Conservation (phyloP, 2,329 filamentous ascomycete genomes). For the Fonsecaea multimorphosa region DNA sequence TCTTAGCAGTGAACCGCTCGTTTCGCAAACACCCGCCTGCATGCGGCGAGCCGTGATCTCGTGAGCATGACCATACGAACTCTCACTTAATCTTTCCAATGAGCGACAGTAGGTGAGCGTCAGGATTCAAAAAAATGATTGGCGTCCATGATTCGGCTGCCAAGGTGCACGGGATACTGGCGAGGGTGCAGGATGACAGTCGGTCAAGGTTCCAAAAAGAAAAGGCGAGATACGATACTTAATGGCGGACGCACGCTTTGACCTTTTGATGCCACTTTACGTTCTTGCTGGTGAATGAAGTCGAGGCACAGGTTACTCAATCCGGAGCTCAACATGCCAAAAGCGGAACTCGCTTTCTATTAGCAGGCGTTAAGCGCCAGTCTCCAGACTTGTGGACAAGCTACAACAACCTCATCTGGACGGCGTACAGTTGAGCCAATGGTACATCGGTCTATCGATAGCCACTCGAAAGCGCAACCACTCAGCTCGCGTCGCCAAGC, state of each 20-base stretch:
- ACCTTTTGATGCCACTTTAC: constrained; percentile 33
- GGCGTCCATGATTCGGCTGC: not conserved
- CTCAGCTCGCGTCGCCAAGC: not conserved
- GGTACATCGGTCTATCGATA: not conserved
- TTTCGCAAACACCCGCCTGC: not conserved
- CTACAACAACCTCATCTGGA: not conserved
- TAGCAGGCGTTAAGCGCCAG: not conserved
- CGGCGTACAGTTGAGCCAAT: too few species aligned
- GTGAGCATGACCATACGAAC: not conserved
- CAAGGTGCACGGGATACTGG: not conserved
- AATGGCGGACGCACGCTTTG: constrained; percentile 11
- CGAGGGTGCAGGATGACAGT: not conserved
- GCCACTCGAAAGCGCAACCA: not conserved
- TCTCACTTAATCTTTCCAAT: not conserved
- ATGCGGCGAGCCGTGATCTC: constrained; percentile 11
- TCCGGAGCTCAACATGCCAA: constrained; percentile 16
- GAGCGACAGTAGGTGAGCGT: not conserved
- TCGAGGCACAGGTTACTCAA: constrained; percentile 1
- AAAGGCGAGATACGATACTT: not conserved
- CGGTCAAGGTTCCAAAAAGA: not conserved
- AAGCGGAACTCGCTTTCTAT: constrained; percentile 6
- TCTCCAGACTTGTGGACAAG: not conserved
- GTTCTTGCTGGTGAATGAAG: constrained; percentile 28
- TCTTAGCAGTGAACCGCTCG: not conserved
- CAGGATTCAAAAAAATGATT: not conserved